A percentile compares a stretch with the other conserved stretches of the same genome.
Conservation (phyloP, 2,329 filamentous ascomycete species). For the Purpureocillium lavendulum region DNA sequence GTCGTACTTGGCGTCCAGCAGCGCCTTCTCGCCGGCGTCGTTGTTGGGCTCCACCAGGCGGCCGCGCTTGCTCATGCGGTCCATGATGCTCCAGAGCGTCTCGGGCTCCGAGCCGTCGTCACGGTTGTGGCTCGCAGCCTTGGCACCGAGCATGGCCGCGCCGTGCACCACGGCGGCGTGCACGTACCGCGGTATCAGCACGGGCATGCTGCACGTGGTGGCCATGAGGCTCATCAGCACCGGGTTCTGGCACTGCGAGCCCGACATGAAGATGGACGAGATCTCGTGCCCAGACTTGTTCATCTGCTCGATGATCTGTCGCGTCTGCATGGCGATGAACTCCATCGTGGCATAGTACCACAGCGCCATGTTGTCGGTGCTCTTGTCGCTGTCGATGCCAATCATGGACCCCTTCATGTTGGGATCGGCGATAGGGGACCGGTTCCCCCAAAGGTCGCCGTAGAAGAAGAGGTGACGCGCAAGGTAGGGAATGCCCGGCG, state of each 20-base stretch:
- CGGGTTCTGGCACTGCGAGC: conserved; percentile 92
- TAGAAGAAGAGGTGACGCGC: conserved; percentile 98
- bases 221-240: conserved; percentile 88
- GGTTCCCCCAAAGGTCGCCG: conserved; percentile 93
- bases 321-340: conserved; percentile 94
- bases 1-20: conserved; percentile 84
- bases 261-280: conserved; percentile 95
- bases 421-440: conserved; percentile 85
- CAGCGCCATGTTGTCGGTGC: conserved; percentile 76
- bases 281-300: conserved; percentile 83
- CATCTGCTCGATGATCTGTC: conserved; percentile 92
- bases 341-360: conserved; percentile 97
- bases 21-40: conserved; percentile 64
- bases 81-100: conserved; percentile 93
- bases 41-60: conserved; percentile 69
- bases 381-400: conserved; percentile 80
- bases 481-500: conserved; percentile 75
- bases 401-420: conserved; percentile 88
- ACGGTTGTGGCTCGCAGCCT: conserved; percentile 78
- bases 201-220: conserved; percentile 83
- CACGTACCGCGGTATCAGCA: conserved; percentile 87
- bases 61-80: conserved; percentile 91
- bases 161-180: conserved; percentile 94
- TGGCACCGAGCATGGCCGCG: conserved; percentile 96
- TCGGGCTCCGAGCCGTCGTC: conserved; percentile 64